Base-by-base conservation (phyloP, 176 grass and related monocot species). In the Triticum monococcum region DNA sequence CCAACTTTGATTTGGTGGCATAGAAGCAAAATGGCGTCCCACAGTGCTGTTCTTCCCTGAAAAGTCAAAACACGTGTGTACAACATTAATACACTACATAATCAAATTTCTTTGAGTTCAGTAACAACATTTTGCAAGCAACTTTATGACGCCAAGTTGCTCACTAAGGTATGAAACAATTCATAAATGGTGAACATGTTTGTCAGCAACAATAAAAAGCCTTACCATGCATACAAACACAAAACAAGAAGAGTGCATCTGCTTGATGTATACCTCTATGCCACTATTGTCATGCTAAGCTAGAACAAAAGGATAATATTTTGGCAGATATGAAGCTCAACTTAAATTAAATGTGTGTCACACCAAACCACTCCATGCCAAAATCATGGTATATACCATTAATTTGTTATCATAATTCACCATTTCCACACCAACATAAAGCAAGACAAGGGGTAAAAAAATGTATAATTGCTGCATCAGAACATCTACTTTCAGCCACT, bases 31-130 rank as follows among this genome's bases (percentile, higher is more conserved):
- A 98, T 94, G 40, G 96, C 87, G 91, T 98, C 96, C 96, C 92
- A 98, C 36, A 98, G 64, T 63, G 96, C 96, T 54, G 96, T 98
- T 85, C 96, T 94, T 90, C 96, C 96, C 96, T 98, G 89, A 25
- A 87, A 88, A 73, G 48, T 36, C 24, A 46, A 80, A 82, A 68
- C 22, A 90, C 22, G 65, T 4, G 71, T 3, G 64, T 48, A 60
- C 12, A 73, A 13, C 10, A n/a, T 82, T 36, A 63, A 59, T 72
- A 10, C 3, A 38, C 9, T 12, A 60, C 28, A 73, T 33, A 79
- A 64, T 20, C 48, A 36, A 69, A 6, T 71, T 78, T 46, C 37
- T 70, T 22, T 13, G 3, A 72, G 20, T 72, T 71, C 5, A 8
- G 9, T 37, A 33, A 28, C 25, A 23, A 54, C 14, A 67, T 17